These are phyloP conservation scores for Vitis hybrid DNA, from an alignment of 177 flowering plant genomes.

Conservation along the genomic window DNA sequence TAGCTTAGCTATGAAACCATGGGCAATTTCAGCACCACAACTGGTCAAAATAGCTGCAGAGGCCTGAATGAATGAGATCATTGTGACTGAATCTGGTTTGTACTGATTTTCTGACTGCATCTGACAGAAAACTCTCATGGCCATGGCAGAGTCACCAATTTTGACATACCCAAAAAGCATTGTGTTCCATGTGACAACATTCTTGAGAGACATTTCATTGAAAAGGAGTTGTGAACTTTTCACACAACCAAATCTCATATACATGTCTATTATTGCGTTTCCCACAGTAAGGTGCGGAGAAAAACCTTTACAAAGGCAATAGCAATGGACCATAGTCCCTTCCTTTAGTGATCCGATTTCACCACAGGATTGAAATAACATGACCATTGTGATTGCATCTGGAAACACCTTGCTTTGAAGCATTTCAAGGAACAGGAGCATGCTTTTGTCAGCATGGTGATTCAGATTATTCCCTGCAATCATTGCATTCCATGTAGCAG, in stretches of 20 bases:
- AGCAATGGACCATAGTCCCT: conserved; percentile 33
- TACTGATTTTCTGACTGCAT: conserved; percentile 29
- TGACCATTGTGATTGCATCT: conserved; percentile 36
- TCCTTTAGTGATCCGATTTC: conserved; percentile 27
- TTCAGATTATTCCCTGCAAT: conserved; percentile 28
- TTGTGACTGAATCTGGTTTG: conserved; percentile 16
- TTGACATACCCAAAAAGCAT: conserved; percentile 33
- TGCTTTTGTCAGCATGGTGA: conserved; percentile 13
- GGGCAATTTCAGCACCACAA: conserved; percentile 23
- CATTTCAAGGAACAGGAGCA: conserved; percentile 32
- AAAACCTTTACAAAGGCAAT: conserved; percentile 29
- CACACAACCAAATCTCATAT: conserved; percentile 26
- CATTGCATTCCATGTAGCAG: conserved; percentile 41
- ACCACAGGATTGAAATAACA: conserved; percentile 34
- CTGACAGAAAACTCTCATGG: conserved; percentile 24
- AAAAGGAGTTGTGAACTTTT: conserved; percentile 26
- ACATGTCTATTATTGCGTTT: conserved; percentile 44
- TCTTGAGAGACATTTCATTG: conserved; percentile 20
- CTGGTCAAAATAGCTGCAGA: conserved; percentile 18
- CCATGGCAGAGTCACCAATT: conserved; percentile 17
- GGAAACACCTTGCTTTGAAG: conserved; percentile 19
- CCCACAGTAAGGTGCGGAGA: conserved; percentile 25
- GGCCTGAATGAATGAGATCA: too few relatives aligned
- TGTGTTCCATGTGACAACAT: conserved; percentile 39
- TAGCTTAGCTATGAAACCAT: conserved; percentile 26